These are phyloP conservation scores for Solanum ossicruentum DNA, from an alignment of 257 asterid species.

Conservation along the genomic window DNA sequence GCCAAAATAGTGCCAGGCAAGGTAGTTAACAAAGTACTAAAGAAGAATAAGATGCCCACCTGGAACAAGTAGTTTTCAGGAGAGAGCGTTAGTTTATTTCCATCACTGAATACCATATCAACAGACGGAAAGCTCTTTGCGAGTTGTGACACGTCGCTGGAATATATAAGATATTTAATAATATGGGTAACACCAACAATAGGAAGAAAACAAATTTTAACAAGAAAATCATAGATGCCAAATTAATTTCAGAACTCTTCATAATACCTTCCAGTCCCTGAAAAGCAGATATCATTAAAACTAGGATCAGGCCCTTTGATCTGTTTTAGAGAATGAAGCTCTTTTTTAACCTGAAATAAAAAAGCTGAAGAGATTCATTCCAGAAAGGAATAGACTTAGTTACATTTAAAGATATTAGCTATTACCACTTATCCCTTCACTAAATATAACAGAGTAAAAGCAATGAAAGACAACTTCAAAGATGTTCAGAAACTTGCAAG, in stretches of 20 bases:
- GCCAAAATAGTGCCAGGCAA: background rate
- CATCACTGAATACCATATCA: conserved; percentile 71
- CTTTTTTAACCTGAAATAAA: conserved; percentile 42
- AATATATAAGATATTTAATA: conserved; percentile 15
- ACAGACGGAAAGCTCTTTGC: conserved; percentile 62
- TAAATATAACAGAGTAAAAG: background rate
- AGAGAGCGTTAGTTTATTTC: conserved; percentile 64
- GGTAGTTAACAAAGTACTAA: background rate
- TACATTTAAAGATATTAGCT: background rate
- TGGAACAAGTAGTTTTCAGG: conserved; percentile 92
- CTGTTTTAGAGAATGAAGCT: conserved; percentile 52
- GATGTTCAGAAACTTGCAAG: conserved; percentile 10
- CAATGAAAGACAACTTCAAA: background rate
- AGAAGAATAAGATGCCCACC: conserved; percentile 24
- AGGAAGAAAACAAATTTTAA: background rate
- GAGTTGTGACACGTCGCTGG: conserved; percentile 57
- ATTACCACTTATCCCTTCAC: background rate
- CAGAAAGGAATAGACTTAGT: background rate
- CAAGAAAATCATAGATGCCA: background rate
- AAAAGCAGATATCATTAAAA: conserved; percentile 79
- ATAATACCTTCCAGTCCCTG: conserved; percentile 84
- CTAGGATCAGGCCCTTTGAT: conserved; percentile 79
- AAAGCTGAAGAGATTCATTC: background rate
- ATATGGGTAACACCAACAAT: conserved; percentile 8
- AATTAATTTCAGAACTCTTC: background rate